A percentile compares a stretch with the other conserved stretches of the same genome.
phyloP scores from a whole-genome alignment of 139 green algal species.

The Klebsormidium nitens region DNA sequence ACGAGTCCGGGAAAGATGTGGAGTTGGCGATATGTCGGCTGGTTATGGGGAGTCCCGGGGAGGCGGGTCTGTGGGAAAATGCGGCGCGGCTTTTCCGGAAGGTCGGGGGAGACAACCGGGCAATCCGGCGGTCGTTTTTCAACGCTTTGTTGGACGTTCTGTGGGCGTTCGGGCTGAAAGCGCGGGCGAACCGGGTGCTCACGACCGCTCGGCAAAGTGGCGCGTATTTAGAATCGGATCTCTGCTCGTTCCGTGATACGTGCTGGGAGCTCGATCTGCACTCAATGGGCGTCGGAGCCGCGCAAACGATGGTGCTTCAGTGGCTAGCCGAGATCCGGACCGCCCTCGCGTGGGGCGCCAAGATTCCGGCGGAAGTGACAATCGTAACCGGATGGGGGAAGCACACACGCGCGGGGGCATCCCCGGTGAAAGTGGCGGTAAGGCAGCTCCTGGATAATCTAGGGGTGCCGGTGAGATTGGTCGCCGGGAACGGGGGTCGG shows the following conservation, averaged over 20 bases:
- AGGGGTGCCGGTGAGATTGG: not conserved
- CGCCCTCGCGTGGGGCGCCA: slow-evolving; percentile 16
- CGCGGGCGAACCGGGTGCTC: slow-evolving; percentile 17
- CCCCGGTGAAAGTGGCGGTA: not conserved
- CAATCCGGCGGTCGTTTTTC: slow-evolving; percentile 33
- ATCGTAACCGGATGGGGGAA: slow-evolving; percentile 34
- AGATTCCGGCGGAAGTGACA: slow-evolving; percentile 14
- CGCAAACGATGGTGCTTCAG: slow-evolving; percentile 10
- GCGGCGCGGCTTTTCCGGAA: slow-evolving; percentile 25
- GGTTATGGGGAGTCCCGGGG: slow-evolving; percentile 13
- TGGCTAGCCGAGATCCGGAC: slow-evolving; percentile 25
- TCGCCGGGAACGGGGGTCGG: not conserved
- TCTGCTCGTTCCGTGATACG: slow-evolving; percentile 2
- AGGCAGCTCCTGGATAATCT: not conserved
- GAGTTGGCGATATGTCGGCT: slow-evolving; percentile 36
- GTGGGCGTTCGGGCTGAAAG: slow-evolving; percentile 32
- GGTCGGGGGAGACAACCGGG: slow-evolving; percentile 5
- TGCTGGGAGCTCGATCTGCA: slow-evolving; percentile 31
- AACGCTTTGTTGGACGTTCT: slow-evolving; percentile 31
- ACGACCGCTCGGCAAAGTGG: not conserved
- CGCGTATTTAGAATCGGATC: slow-evolving; percentile 21
- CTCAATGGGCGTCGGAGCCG: slow-evolving; percentile 24
- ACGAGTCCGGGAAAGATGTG: slow-evolving; percentile 14
- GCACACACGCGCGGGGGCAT: slow-evolving; percentile 7
- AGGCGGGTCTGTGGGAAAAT: slow-evolving; percentile 16